phyloP scores from a whole-genome alignment of 306 rosid genomes.

The Vigna unguiculata region DNA sequence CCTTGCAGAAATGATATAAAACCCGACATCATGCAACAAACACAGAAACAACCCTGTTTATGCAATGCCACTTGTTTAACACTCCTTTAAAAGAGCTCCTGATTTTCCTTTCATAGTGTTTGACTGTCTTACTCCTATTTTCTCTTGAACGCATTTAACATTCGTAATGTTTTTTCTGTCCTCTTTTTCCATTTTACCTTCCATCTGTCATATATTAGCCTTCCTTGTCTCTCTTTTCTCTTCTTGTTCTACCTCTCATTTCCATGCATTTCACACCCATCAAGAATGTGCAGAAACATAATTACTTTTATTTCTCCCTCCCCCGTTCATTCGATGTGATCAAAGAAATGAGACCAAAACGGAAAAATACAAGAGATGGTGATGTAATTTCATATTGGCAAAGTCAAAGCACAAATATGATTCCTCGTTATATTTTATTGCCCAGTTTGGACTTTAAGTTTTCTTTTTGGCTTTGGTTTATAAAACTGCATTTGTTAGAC shows the following conservation, averaged over 20 bases:
- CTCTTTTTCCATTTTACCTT: not conserved
- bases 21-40: constrained; percentile 26
- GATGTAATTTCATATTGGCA: not conserved
- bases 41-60: not conserved
- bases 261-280: not conserved
- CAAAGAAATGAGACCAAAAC: not conserved
- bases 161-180: not conserved
- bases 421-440: not conserved
- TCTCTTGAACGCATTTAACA: not conserved
- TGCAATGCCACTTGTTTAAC: not conserved
- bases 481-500: not conserved
- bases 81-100: constrained; percentile 1
- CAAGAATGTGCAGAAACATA: not conserved
- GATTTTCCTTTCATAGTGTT: not conserved
- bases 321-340: not conserved
- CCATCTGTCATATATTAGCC: not conserved
- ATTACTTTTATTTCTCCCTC: not conserved
- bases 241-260: not conserved
- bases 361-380: not conserved
- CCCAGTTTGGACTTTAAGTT: not conserved
- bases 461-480: not conserved
- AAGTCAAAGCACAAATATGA: not conserved
- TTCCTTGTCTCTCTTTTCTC: not conserved
- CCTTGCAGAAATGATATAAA: constrained; percentile 50
- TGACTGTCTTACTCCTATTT: not conserved